These are phyloP conservation scores for Simplicillium aogashimaense DNA, from an alignment of 2,329 filamentous ascomycete genomes.

Conservation along the genomic window DNA sequence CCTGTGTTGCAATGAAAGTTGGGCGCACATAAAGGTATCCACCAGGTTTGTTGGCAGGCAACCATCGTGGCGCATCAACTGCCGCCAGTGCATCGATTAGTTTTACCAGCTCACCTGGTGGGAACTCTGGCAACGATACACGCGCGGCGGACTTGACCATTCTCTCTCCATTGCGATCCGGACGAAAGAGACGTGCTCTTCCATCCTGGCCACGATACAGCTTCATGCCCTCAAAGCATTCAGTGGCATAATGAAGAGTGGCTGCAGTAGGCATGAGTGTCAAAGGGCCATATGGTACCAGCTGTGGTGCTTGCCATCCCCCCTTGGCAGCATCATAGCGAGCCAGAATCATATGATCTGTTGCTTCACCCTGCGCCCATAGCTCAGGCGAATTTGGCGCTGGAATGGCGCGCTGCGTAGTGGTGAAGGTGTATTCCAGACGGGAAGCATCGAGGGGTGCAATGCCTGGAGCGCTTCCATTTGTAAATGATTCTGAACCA, in stretches of 20 bases:
- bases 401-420: no score
- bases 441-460: no score
- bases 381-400: no score
- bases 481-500: no score
- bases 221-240: conserved; percentile 67
- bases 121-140: conserved; percentile 56
- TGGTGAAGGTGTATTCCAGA: no score
- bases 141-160: conserved; percentile 37
- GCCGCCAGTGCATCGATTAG: conserved; percentile 50
- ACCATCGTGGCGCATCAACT: conserved; percentile 48
- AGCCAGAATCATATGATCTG: conserved; percentile 60
- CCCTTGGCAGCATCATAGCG: conserved; percentile 42
- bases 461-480: no score
- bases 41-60: conserved; percentile 38
- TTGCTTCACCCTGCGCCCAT: not conserved
- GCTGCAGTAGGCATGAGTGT: conserved; percentile 59
- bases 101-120: conserved; percentile 51
- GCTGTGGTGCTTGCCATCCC: conserved; percentile 57
- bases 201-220: conserved; percentile 62
- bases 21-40: conserved; percentile 56
- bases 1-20: conserved; percentile 53
- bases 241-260: conserved; percentile 65
- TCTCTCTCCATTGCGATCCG: conserved; percentile 49
- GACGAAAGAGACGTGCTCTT: conserved; percentile 57
- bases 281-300: conserved; percentile 57